These are phyloP conservation scores for Cercospora sojina DNA, from an alignment of 2,329 filamentous ascomycete species.

Conservation along the genomic window DNA sequence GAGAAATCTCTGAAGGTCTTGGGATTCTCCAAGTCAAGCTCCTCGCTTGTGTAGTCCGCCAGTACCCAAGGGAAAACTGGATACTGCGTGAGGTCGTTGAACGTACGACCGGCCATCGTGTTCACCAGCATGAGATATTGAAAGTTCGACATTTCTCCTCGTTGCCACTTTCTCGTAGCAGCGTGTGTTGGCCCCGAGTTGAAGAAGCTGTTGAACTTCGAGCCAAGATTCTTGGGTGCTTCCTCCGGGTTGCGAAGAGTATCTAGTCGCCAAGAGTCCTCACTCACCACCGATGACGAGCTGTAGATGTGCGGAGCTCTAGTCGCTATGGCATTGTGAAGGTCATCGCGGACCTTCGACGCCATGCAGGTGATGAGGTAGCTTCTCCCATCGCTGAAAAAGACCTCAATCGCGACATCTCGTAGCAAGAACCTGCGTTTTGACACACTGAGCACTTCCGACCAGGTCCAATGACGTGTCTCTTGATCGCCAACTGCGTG, in stretches of 20 bases:
- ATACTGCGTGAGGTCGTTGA: conserved; percentile 97
- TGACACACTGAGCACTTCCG: conserved; percentile 89
- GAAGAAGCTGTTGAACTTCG: conserved; percentile 90
- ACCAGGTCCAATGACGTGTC: conserved; percentile 89
- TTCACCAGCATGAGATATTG: conserved; percentile 99
- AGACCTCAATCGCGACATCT: conserved; percentile 94
- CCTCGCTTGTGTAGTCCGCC: conserved; percentile 91
- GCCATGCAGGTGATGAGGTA: conserved; percentile 87
- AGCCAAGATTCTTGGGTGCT: conserved; percentile 68
- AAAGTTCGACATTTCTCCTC: conserved; percentile 96
- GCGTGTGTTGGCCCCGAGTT: conserved; percentile 78
- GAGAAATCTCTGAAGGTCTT: conserved; percentile 85
- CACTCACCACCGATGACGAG: conserved; percentile 64
- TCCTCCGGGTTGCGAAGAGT: conserved; percentile 69
- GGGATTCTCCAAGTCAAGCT: conserved; percentile 81
- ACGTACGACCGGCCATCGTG: conserved; percentile 92
- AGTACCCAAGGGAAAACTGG: conserved; percentile 97
- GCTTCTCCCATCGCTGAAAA: conserved; percentile 94
- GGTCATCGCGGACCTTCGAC: conserved; percentile 69
- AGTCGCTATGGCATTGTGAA: conserved; percentile 71
- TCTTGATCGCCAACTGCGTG: conserved; percentile 64
- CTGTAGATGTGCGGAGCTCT: conserved; percentile 73
- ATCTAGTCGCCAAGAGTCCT: conserved; percentile 90
- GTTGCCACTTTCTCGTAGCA: conserved; percentile 84
- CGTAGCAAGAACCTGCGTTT: conserved; percentile 94